Evolutionary conservation across 805 yeast genomes (phyloP).

Genomic region (Candida mattraensis): DNA sequence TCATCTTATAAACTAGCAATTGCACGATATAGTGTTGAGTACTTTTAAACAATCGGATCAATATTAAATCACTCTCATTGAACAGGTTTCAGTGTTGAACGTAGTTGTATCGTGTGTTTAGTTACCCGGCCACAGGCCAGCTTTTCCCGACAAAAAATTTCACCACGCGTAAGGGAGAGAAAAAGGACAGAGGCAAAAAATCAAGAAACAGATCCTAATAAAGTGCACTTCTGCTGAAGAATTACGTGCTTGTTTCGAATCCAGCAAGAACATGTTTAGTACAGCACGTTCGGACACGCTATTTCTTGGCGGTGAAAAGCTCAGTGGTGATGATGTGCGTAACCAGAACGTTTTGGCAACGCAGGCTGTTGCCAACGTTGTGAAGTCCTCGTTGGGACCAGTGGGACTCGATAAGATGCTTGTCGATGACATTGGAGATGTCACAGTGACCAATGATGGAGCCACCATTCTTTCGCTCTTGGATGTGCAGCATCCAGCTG

Average conservation of each 20-base stretch:
- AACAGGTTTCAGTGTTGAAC: no score
- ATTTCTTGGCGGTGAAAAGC: conserved; percentile 93
- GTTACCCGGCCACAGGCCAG: conserved; percentile 13
- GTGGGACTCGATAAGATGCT: conserved; percentile 98
- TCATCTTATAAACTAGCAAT: conserved; percentile 71
- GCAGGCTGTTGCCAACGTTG: conserved; percentile 77
- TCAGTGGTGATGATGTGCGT: conserved; percentile 94
- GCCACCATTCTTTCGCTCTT: conserved; percentile 89
- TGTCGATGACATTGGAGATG: conserved; percentile 98
- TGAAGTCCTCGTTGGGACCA: conserved; percentile 94
- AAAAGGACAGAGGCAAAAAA: no score
- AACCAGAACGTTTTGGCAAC: conserved; percentile 96
- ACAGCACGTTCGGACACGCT: conserved; percentile 88
- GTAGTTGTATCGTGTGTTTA: conserved; percentile 4
- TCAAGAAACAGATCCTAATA: no score
- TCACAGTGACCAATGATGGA: conserved; percentile 97
- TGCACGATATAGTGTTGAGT: no score
- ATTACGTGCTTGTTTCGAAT: no score
- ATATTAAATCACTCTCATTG: no score
- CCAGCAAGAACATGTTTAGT: no score
- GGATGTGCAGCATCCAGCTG: conserved; percentile 99
- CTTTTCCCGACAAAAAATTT: no score
- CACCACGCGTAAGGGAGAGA: no score
- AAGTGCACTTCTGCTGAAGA: no score
- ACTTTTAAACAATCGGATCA: no score